A percentile compares a stretch with the other conserved stretches of the same genome.
phyloP scores from a whole-genome alignment of 2,329 filamentous ascomycete genomes.

The Epichloe uncinata region DNA sequence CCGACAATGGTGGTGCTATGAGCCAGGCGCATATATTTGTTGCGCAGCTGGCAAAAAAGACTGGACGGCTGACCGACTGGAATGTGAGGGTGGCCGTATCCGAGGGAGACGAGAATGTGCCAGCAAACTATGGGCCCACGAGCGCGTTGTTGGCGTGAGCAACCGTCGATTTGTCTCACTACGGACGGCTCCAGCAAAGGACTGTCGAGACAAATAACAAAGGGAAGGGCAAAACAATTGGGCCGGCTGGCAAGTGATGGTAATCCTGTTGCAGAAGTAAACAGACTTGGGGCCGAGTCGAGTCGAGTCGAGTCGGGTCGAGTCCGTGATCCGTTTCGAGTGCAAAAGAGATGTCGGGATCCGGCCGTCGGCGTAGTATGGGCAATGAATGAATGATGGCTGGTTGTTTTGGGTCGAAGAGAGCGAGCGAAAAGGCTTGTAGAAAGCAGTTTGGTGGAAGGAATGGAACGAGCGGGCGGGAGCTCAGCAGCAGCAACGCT shows the following conservation, averaged over 20 bases:
- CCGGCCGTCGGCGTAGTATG: not conserved
- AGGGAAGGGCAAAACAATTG: slow-evolving; percentile 9
- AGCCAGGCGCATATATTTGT: slow-evolving; percentile 9
- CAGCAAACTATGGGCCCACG: slow-evolving; percentile 11
- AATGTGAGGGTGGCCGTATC: slow-evolving; percentile 14
- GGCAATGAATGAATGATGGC: no score
- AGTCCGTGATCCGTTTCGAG: not conserved
- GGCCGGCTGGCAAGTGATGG: slow-evolving; percentile 14
- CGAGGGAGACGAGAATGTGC: slow-evolving; percentile 16
- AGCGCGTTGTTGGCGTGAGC: slow-evolving; percentile 8
- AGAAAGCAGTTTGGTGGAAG: slow-evolving; percentile 2
- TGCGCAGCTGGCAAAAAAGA: not conserved
- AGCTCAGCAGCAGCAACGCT: slow-evolving; percentile 4
- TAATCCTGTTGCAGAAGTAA: not conserved
- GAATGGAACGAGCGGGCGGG: slow-evolving; percentile 7
- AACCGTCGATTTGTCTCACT: slow-evolving; percentile 7
- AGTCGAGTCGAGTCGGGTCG: no score
- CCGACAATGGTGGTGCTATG: not conserved
- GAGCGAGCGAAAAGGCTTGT: slow-evolving; percentile 1
- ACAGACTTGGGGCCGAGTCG: not conserved
- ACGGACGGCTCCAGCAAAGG: not conserved
- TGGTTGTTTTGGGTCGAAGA: not conserved
- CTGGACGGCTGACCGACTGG: slow-evolving; percentile 11
- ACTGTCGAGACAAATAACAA: not conserved
- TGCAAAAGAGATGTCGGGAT: not conserved